These are phyloP conservation scores for Neonectria faginata DNA, from an alignment of 2,329 filamentous ascomycete genomes.

Conservation along the genomic window DNA sequence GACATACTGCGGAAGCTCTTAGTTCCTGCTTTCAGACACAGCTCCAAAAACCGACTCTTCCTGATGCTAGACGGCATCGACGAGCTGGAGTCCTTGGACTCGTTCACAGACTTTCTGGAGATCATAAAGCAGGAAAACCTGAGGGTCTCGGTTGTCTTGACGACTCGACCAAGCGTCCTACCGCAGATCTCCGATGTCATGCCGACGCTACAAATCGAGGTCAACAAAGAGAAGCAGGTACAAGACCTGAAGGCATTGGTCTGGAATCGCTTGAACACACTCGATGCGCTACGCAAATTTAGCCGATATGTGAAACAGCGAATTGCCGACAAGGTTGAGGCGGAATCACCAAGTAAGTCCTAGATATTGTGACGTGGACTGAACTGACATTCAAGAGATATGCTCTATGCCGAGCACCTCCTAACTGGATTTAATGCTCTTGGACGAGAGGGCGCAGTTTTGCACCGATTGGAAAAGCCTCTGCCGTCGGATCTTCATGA, in stretches of 20 bases:
- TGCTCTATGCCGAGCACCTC: conserved; percentile 54
- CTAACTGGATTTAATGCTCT: conserved; percentile 47
- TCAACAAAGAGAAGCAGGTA: conserved; percentile 45
- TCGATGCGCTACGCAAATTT: conserved; percentile 43
- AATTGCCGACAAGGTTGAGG: conserved; percentile 46
- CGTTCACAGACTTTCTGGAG: conserved; percentile 40
- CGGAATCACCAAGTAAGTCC: conserved; percentile 48
- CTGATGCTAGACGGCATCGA: conserved; percentile 51
- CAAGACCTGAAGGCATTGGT: conserved; percentile 46
- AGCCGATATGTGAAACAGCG: conserved; percentile 46
- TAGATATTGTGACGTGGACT: fast-evolving
- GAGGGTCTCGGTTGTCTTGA: conserved; percentile 44
- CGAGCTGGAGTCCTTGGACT: conserved; percentile 37
- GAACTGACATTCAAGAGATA: conserved; percentile 35
- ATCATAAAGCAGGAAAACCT: conserved; percentile 42
- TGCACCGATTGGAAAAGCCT: conserved; percentile 44
- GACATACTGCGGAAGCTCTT: conserved; percentile 42
- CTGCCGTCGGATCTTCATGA: conserved; percentile 42
- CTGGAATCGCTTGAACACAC: conserved; percentile 43
- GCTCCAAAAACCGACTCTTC: conserved; percentile 39
- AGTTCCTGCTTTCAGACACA: conserved; percentile 35
- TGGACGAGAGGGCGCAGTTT: conserved; percentile 49
- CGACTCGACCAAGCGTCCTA: conserved; percentile 36
- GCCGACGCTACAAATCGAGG: conserved; percentile 28
- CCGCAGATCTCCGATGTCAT: conserved; percentile 20